These are phyloP conservation scores for Phytopythium montanum DNA, from an alignment of 352 stramenopile genomes.

Conservation along the genomic window DNA sequence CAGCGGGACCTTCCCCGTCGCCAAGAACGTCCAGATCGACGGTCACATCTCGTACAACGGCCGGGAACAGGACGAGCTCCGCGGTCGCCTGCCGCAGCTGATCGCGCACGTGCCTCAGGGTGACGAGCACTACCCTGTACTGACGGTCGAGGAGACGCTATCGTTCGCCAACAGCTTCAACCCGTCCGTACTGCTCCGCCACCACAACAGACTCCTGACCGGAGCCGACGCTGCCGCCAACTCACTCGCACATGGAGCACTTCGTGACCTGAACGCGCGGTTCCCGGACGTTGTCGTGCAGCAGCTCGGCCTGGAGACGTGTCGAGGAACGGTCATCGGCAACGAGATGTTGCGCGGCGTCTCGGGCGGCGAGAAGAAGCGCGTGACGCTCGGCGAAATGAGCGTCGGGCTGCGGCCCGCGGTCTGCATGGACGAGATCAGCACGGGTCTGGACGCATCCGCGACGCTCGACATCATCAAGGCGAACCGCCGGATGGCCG, in stretches of 20 bases:
- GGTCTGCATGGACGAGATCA: slow-evolving; percentile 87
- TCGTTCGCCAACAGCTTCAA: slow-evolving; percentile 15
- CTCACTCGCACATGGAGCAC: neutral
- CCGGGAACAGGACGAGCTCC: neutral
- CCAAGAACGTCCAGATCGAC: slow-evolving; percentile 11
- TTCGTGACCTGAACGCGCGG: slow-evolving; percentile 3
- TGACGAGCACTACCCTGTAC: slow-evolving; percentile 8
- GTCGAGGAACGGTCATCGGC: slow-evolving; percentile 31
- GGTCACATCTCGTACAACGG: slow-evolving; percentile 23
- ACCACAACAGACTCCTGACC: slow-evolving; percentile 13
- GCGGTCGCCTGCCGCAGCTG: slow-evolving; percentile 12
- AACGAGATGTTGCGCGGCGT: slow-evolving; percentile 76
- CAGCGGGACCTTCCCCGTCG: slow-evolving; percentile 9
- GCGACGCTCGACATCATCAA: slow-evolving; percentile 88
- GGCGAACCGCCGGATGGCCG: slow-evolving; percentile 34
- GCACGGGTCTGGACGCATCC: slow-evolving; percentile 88
- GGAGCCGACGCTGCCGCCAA: slow-evolving; percentile 14
- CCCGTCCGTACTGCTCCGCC: slow-evolving; percentile 13
- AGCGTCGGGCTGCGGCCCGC: slow-evolving; percentile 47
- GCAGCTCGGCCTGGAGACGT: slow-evolving; percentile 24
- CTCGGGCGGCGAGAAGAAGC: slow-evolving; percentile 77
- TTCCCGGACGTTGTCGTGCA: slow-evolving; percentile 28
- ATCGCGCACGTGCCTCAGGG: slow-evolving; percentile 14
- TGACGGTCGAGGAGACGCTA: slow-evolving; percentile 20
- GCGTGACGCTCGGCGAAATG: slow-evolving; percentile 44